Base-by-base conservation (phyloP, 495 filamentous ascomycete species). In the Daldinia decipiens region DNA sequence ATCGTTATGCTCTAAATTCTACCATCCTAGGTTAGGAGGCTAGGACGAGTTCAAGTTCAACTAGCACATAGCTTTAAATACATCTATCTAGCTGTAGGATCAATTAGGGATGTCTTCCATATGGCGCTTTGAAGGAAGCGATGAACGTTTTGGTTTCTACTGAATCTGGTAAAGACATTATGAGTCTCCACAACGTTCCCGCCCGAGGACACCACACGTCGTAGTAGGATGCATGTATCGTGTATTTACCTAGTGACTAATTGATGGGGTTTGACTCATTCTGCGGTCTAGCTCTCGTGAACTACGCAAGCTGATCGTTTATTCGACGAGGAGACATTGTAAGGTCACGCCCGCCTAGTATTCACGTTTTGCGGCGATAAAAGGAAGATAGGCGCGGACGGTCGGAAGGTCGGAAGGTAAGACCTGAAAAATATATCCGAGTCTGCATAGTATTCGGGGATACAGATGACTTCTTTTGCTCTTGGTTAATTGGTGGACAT, bases 391-490 rank as follows among this genome's bases (percentile, higher is more conserved):
- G n/a, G 8, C 12, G 3, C 43, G 21, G 24, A 52, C 6, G 24
- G 50, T 52, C 26, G 24, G 50, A 29, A 2, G 24, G n/a, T 26
- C 11, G 5, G 13, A 29, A 2, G 24, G n/a, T 26, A 11, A 3
- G 13, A n/a, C 24, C 12, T 29, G 15, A 31, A 24, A 24, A n/a
- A 9, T 5, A 31, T 53, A 31, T 31, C 50, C 50, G 50, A 53
- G 2, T 53, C 27, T 26, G 17, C n/a, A n/a, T n/a, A n/a, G n/a
- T n/a, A n/a, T 47, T 53, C 50, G 50, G 50, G 50, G 50, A 53
- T 53, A 53, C 7, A 0, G 5, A 53, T 17, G 29, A 31, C 26
- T 24, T 9, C 50, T 53, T 53, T 29, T 53, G 21, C 26, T 52
- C 11, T 53, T 31, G 24, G 4, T 24, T 47, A 3, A 47, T 47